A percentile compares a stretch with the other conserved stretches of the same genome.
These are phyloP conservation scores for Hypoxylon sp. DNA, from an alignment of 2,329 filamentous ascomycete species.

Conservation along the genomic window DNA sequence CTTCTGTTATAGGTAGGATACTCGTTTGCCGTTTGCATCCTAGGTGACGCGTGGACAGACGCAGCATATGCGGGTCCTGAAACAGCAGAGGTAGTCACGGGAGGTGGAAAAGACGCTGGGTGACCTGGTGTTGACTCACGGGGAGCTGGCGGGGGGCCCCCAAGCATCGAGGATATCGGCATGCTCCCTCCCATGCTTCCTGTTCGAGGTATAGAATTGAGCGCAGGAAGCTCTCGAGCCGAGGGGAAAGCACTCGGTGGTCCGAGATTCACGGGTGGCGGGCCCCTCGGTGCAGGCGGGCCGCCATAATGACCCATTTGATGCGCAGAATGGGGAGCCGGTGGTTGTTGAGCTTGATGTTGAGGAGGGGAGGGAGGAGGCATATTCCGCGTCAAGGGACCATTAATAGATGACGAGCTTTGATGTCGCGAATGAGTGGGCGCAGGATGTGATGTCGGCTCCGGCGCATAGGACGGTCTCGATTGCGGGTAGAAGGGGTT, in stretches of 20 bases:
- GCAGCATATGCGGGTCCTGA: constrained; percentile 64
- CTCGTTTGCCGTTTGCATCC: constrained; percentile 73
- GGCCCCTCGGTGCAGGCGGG: constrained; percentile 51
- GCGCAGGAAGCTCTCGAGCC: constrained; percentile 56
- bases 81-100: constrained; percentile 57
- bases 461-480: constrained; percentile 49
- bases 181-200: constrained; percentile 68
- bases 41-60: constrained; percentile 68
- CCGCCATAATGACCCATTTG: constrained; percentile 52
- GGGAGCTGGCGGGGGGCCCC: constrained; percentile 62
- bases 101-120: constrained; percentile 60
- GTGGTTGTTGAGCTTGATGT: constrained; percentile 42
- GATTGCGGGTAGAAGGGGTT: constrained; percentile 53
- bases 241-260: constrained; percentile 52
- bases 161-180: constrained; percentile 74
- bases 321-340: constrained; percentile 46
- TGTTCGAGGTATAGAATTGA: constrained; percentile 59
- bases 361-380: constrained; percentile 52
- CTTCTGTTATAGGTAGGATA: constrained; percentile 67
- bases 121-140: constrained; percentile 62
- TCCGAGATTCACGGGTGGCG: constrained; percentile 52
- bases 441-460: constrained; percentile 51
- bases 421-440: constrained; percentile 53
- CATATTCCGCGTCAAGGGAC: constrained; percentile 51
- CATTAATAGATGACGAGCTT: constrained; percentile 53